Base-by-base conservation (phyloP, 1,284 basidiomycete genomes). In the Cryptococcus sp. region DNA sequence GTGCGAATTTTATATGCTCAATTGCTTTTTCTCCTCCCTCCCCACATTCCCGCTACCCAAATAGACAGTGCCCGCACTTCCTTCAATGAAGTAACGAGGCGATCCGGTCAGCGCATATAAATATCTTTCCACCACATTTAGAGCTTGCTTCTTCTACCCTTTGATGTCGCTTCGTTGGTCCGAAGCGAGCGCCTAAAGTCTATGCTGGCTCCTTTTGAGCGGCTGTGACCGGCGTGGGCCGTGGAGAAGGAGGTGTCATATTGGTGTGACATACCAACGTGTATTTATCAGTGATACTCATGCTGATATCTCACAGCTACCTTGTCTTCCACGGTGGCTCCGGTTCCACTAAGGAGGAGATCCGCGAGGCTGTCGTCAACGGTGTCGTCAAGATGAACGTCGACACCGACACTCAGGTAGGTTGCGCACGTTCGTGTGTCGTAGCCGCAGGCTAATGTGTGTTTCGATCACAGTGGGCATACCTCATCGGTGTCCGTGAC, bases 271-370 rank as follows among this genome's bases (percentile, higher is more conserved):
- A 76, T 71, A 39, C 26, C 39, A 48, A 52, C 52, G 23, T 46
- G 19, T 51, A n/a, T 34, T 25, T 43, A n/a, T 41, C 16, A 40
- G 19, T 22, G 19, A 25, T 53, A 67, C 60, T 37, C 49, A 26
- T 47, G 23, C 46, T 55, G 46, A 50, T 29, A 25, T 20, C 20
- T n/a, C 44, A 16, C 62, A 91, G 89, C 70, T 98, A 89, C 87
- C 90, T 99, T 62, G 96, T 99, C 80, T 99, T 99, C 93, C 96
- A 99, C 83, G 96, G 96, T 81, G 96, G 96, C 69, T 98, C 95
- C 57, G 96, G 96, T 58, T 98, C 95, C 40, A 88, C 89, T 71
- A 94, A 95, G 83, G 88, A 96, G 58, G 96, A 99, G 82, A 99
- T 99, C 81, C 83, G 83, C 72, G 93, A 89, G 50, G 95, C 95